A percentile compares a stretch with the other conserved stretches of the same genome.
These are phyloP conservation scores for Penicillium occitanis DNA, from an alignment of 2,329 filamentous ascomycete species.

Conservation along the genomic window DNA sequence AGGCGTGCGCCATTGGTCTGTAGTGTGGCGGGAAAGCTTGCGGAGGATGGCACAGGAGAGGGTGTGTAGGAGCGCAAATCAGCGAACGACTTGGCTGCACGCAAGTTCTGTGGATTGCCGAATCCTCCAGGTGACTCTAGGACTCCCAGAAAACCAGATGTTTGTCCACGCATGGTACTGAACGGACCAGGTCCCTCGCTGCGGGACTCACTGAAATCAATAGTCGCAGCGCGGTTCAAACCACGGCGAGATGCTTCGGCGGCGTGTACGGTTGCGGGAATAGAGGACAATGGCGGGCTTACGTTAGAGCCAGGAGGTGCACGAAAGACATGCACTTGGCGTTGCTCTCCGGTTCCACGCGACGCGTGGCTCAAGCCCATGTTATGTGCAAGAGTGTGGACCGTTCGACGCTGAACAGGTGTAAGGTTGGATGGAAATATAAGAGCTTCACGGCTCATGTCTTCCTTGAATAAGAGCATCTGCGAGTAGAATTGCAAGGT, in stretches of 20 bases:
- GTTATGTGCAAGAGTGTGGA: conserved; percentile 92
- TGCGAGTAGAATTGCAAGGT: conserved; percentile 89
- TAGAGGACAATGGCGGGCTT: conserved; percentile 63
- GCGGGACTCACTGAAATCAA: conserved; percentile 84
- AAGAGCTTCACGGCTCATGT: conserved; percentile 71
- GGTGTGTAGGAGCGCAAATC: conserved; percentile 93
- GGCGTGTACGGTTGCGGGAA: conserved; percentile 60
- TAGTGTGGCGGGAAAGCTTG: conserved; percentile 75
- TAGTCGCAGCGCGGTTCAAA: conserved; percentile 91
- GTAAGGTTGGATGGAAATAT: conserved; percentile 80
- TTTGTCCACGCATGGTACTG: conserved; percentile 70
- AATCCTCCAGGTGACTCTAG: conserved; percentile 72
- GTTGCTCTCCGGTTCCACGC: conserved; percentile 79
- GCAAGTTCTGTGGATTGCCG: conserved; percentile 73
- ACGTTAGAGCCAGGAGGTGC: conserved; percentile 53
- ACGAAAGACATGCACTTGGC: conserved; percentile 84
- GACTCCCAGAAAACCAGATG: conserved; percentile 78
- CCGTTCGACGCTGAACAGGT: conserved; percentile 80
- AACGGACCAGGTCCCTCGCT: conserved; percentile 72
- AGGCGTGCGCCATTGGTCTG: conserved; percentile 63
- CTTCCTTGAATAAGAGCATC: conserved; percentile 83
- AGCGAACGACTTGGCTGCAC: conserved; percentile 93
- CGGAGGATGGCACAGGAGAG: conserved; percentile 84
- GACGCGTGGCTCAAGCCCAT: conserved; percentile 91
- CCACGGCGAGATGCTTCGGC: conserved; percentile 77